Evolutionary conservation across 1,284 basidiomycete genomes (phyloP), one percentile per base, ranked within the genome.

Genomic region (Microbotryum violaceum): DNA sequence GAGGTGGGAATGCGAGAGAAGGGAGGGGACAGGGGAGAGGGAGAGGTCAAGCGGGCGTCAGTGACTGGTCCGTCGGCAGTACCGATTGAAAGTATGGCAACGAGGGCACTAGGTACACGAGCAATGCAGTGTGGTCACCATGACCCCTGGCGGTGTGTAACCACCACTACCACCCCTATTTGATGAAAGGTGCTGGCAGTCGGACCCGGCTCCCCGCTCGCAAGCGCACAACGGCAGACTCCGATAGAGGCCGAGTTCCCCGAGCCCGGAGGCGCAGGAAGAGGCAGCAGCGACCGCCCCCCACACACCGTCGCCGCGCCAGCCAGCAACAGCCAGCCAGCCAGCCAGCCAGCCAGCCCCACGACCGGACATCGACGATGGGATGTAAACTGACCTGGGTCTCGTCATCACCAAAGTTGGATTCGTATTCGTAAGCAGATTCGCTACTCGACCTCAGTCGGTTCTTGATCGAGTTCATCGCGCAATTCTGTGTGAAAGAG

Each of bases 361-460:
- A 6, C 12, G 12, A 49, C 20, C 16, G 48, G 12, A 49, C 14
- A 20, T 16, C 5, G 21, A 54, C 52, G 27, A 29, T 51, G 12
- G 47, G 49, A 9, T 58, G 23, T 14, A 48, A 27, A 2, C 56
- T 53, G 20, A 12, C 53, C 44, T 54, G 53, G 3, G 52, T 54
- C 21, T 58, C 63, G 37, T 52, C 61, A 50, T 62, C 57, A 25
- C 57, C 47, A 37, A 60, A 65, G 20, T 56, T 48, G 6, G 56
- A 44, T 21, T 45, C 56, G 44, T 62, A 65, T 33, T 62, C 57
- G 57, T 57, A 65, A 18, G 57, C 57, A 20, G 60, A 62, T 21
- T 65, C 51, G 51, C 25, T 53, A n/a, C 33, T 33, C 10, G 25
- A 29, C 20, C 33, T 53, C 27, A 53, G 51, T 33, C 27, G 33